phyloP scores from a whole-genome alignment of 1,284 basidiomycete genomes.

The Thecaphora frezii region DNA sequence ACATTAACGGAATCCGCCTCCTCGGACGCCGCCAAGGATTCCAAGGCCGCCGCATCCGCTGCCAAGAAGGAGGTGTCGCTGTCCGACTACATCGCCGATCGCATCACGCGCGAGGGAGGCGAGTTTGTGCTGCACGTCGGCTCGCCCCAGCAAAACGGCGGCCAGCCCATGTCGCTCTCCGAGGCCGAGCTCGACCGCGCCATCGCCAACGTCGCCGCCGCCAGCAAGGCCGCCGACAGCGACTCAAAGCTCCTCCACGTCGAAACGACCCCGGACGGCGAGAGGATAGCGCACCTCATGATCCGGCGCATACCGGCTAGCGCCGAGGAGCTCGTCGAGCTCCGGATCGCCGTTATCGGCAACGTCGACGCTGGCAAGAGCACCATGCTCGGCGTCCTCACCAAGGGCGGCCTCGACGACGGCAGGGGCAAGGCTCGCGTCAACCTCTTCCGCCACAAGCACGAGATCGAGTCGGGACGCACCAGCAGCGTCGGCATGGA shows the following conservation, averaged over 20 bases:
- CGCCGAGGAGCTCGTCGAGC: slow-evolving; percentile 66
- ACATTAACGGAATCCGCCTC: background rate
- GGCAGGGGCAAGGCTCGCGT: slow-evolving; percentile 90
- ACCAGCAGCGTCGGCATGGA: slow-evolving; percentile 96
- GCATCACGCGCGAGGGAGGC: slow-evolving; percentile 33
- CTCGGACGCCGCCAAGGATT: background rate
- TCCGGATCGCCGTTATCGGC: slow-evolving; percentile 90
- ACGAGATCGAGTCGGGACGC: slow-evolving; percentile 92
- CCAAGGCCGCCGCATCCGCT: slow-evolving; percentile 5
- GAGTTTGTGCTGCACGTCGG: slow-evolving; percentile 40
- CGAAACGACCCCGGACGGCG: slow-evolving; percentile 13
- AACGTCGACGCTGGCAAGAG: slow-evolving; percentile 86
- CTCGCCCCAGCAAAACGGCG: slow-evolving; percentile 2
- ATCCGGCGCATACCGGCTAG: slow-evolving; percentile 41
- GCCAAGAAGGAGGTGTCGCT: slow-evolving; percentile 11
- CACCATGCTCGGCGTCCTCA: slow-evolving; percentile 80
- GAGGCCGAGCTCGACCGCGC: slow-evolving; percentile 33
- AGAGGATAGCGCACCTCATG: slow-evolving; percentile 28
- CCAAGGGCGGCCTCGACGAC: slow-evolving; percentile 82
- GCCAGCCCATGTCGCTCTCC: slow-evolving; percentile 11
- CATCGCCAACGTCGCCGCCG: slow-evolving; percentile 28
- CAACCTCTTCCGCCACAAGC: slow-evolving; percentile 91
- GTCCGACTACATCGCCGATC: slow-evolving; percentile 31
- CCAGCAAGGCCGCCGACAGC: slow-evolving; percentile 28
- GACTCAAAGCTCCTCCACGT: slow-evolving; percentile 32